Base-by-base conservation (phyloP, 768 basidiomycete genomes). In the Pleurotus citrinopileatus region DNA sequence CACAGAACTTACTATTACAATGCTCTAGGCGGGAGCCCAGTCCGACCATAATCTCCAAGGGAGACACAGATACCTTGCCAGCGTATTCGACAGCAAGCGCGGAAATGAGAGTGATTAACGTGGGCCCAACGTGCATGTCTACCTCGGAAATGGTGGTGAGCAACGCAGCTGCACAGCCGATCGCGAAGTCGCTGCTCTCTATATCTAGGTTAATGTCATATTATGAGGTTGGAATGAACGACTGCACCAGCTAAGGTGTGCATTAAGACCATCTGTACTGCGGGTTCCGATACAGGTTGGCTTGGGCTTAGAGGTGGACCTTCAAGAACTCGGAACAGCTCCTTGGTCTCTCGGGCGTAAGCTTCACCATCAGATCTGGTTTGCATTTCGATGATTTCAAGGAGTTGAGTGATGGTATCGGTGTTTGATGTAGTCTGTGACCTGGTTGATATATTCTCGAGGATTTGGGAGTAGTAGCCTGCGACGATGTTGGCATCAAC, bases 71-170 rank as follows among this genome's bases (percentile, higher is more conserved):
- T 42, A 81, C 62, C 43, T 69, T 70, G 19, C 76, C 74, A 47
- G 77, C 77, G 58, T 82, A 80, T 64, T 90, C 87, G 55, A 77
- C 78, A n/a, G 81, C 74, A 36, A 89, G 66, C 2, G 91, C 91
- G 7, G 83, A 73, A n/a, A 78, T 61, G n/a, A 92, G 76, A 17
- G 89, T 79, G 63, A 86, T 76, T 29, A 82, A 62, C 0, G 87
- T 90, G 9, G 86, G 79, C 12, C 81, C 79, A 10, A 74, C 56
- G 13, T 61, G 60, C 22, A 60, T 56, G 15, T 71, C 68, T 0
- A 61, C 57, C 32, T 83, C 77, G 2, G 68, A 66, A 7, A 83
- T 60, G 26, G 71, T 67, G 3, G 79, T 70, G 50, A 84, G 64
- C 23, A 80, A 64, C 3, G 73, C 71, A 12, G 79, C 74, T 36